These are phyloP conservation scores for Fusarium brachygibbosum DNA, from an alignment of 2,329 filamentous ascomycete genomes.

Conservation along the genomic window DNA sequence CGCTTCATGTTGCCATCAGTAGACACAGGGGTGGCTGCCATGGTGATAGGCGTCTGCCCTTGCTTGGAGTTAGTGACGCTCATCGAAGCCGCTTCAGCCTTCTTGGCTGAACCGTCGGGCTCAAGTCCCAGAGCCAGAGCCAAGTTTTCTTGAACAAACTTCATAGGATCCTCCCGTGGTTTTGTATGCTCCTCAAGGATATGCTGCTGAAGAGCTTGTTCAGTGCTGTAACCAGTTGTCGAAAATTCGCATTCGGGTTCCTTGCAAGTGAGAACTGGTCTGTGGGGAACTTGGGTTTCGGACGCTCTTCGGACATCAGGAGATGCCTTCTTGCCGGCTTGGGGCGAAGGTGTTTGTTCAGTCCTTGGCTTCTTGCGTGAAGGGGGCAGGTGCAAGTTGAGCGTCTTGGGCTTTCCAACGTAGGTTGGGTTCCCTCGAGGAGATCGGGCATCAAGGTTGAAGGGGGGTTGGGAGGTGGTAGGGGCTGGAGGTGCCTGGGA, in stretches of 20 bases:
- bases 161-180: slow-evolving; percentile 67
- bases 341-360: slow-evolving; percentile 61
- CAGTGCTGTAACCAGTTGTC: slow-evolving; percentile 63
- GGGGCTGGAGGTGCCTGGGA: slow-evolving; percentile 68
- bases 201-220: slow-evolving; percentile 68
- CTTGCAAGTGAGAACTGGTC: slow-evolving; percentile 64
- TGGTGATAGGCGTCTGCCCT: slow-evolving; percentile 61
- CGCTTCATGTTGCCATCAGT: slow-evolving; percentile 65
- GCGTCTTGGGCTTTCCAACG: slow-evolving; percentile 64
- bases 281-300: slow-evolving; percentile 52
- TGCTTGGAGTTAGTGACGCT: slow-evolving; percentile 61
- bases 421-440: slow-evolving; percentile 72
- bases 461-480: slow-evolving; percentile 69
- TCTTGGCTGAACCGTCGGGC: slow-evolving; percentile 60
- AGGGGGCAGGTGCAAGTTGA: slow-evolving; percentile 68
- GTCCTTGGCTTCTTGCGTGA: slow-evolving; percentile 70
- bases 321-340: slow-evolving; percentile 62
- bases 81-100: slow-evolving; percentile 57
- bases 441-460: slow-evolving; percentile 66
- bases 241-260: slow-evolving; percentile 69
- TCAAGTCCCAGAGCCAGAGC: slow-evolving; percentile 66
- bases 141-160: slow-evolving; percentile 66
- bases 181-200: slow-evolving; percentile 71
- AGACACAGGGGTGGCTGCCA: slow-evolving; percentile 64
- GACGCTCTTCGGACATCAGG: slow-evolving; percentile 58